Evolutionary conservation across 2,329 filamentous ascomycete species (phyloP).

Genomic region (Onygena corvina): DNA sequence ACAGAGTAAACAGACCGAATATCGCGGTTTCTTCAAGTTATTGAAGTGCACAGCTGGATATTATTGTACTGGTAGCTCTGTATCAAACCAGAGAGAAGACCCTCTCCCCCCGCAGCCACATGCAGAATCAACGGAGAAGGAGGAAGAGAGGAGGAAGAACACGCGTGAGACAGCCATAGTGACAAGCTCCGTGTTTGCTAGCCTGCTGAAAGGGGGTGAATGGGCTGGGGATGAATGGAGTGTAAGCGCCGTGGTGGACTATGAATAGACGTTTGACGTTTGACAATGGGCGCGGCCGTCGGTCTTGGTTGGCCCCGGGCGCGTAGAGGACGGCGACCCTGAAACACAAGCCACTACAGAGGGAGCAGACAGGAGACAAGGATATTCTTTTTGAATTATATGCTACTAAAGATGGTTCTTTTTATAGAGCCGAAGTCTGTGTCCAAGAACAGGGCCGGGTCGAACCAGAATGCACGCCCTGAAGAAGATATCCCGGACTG

Average conservation of each 20-base stretch:
- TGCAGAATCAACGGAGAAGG: not conserved
- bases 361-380: too few relatives aligned
- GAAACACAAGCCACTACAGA: too few relatives aligned
- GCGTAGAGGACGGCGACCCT: too few relatives aligned
- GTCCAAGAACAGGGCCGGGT: too few relatives aligned
- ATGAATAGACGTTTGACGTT: not conserved
- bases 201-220: not conserved
- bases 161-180: not conserved
- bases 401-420: too few relatives aligned
- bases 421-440: too few relatives aligned
- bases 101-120: not conserved
- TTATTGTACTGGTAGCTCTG: not conserved
- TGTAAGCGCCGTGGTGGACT: slow-evolving; percentile 3
- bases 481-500: not conserved
- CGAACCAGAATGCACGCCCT: not conserved
- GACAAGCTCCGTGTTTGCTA: not conserved
- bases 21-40: too few relatives aligned
- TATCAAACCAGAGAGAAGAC: not conserved
- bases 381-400: too few relatives aligned
- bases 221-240: not conserved
- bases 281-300: not conserved
- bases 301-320: too few relatives aligned
- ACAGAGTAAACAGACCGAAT: not conserved
- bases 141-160: not conserved
- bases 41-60: too few relatives aligned